Conservation (phyloP, 148 eudicot genomes). For the Hydrangea macrophylla region DNA sequence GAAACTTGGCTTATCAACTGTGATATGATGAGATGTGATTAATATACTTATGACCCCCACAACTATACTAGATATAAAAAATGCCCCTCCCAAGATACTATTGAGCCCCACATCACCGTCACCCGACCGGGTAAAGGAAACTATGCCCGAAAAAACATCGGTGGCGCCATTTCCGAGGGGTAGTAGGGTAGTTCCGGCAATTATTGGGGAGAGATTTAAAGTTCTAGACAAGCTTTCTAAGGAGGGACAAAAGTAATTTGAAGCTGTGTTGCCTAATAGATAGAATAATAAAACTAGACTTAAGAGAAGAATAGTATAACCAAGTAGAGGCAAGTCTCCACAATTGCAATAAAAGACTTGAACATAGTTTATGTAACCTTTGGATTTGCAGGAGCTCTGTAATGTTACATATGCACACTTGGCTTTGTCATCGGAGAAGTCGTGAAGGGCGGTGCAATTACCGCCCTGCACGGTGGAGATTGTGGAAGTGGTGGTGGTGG, state of each 20-base stretch:
- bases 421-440: not conserved
- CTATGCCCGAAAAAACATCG: constrained; percentile 3
- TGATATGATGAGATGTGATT: not conserved
- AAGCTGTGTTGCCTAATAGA: constrained; percentile 6
- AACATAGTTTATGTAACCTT: constrained; percentile 14
- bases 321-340: constrained; percentile 2
- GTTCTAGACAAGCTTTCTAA: constrained; percentile 12
- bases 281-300: constrained; percentile 15
- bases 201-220: constrained; percentile 12
- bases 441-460: not conserved
- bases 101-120: constrained; percentile 16
- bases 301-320: constrained; percentile 1
- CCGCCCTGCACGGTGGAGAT: too few species aligned
- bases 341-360: constrained; percentile 10
- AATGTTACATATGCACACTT: constrained; percentile 11
- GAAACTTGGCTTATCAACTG: constrained; percentile 8
- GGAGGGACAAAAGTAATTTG: constrained; percentile 13
- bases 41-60: constrained; percentile 27
- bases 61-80: constrained; percentile 25
- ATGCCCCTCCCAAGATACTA: constrained; percentile 13
- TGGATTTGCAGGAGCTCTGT: not conserved
- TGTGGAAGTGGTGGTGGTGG: too few species aligned
- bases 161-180: constrained; percentile 16
- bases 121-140: constrained; percentile 8
- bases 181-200: constrained; percentile 18